Evolutionary conservation across 2,329 filamentous ascomycete species (phyloP), one percentile per base, ranked within the genome.

Genomic region (Endoconidiophora polonica): DNA sequence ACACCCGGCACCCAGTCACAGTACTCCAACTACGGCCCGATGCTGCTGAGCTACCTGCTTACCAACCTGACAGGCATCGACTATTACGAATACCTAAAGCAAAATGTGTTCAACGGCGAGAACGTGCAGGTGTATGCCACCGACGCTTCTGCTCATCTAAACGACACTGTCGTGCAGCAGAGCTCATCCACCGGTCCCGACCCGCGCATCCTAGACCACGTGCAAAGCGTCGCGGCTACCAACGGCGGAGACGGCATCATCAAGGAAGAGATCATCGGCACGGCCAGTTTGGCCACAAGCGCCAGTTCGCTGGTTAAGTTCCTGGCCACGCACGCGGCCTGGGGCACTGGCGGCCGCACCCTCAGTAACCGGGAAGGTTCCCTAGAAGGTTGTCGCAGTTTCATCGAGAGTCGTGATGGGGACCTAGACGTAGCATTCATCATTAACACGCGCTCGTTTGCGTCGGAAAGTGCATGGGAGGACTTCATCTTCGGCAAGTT

Each of bases 1-100:
- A 43, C 33, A 9, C 54, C 54, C 0, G 48, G 49, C 1, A 12
- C 39, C 4, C 16, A 44, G 2, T 29, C 26, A 10, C 20, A 26
- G n/a, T 55, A 55, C 49, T 54, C 54, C 6, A 56, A 56, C 40
- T 55, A 57, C 33, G 47, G 46, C 12, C 42, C 47, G 41, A 49
- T 52, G 46, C 41, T 52, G n/a, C 45, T 67, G 20, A 46, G 49
- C 45, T 54, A 56, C 49, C 38, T 57, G 38, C 46, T 57, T 2
- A 40, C 37, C 37, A 50, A 57, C 46, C 26, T 56, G 16, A 54
- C 55, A 7, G 42, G 29, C 1, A 44, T 41, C 2, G 48, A 48
- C 1, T 57, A 52, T 24, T 45, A 52, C 18, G 44, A 49, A 3
- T 55, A 52, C n/a, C 49, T 54, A 1, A 23, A 42, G 20, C 24